Conservation (phyloP, 2,329 filamentous ascomycete species). For the Xylariaceae sp. region DNA sequence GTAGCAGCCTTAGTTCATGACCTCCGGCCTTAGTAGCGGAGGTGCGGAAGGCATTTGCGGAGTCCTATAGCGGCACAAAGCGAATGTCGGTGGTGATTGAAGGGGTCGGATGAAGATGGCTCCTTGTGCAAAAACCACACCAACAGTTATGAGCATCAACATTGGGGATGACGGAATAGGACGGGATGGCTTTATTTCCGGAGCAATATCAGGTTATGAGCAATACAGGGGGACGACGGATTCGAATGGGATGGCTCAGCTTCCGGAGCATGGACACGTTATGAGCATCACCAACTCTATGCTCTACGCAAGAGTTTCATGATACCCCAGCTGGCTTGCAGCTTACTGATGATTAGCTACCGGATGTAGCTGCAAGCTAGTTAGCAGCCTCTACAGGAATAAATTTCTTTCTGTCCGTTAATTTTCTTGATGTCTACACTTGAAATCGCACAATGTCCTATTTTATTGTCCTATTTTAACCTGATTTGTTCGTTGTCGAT, state of each 20-base stretch:
- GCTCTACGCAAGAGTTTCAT: not conserved
- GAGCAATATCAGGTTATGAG: slow-evolving; percentile 15
- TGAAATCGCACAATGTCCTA: too few species aligned
- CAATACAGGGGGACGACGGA: slow-evolving; percentile 13
- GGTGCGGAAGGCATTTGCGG: slow-evolving; percentile 19
- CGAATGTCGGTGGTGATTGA: slow-evolving; percentile 13
- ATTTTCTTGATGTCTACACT: too few species aligned
- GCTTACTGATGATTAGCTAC: slow-evolving; percentile 20
- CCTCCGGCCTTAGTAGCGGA: slow-evolving; percentile 13
- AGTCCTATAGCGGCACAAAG: slow-evolving; percentile 25
- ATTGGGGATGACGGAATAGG: slow-evolving; percentile 1
- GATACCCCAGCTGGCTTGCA: slow-evolving; percentile 5
- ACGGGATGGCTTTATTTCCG: slow-evolving; percentile 1
- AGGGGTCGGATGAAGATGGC: slow-evolving; percentile 23
- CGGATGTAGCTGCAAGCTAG: slow-evolving; percentile 10
- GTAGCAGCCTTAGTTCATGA: slow-evolving; percentile 19
- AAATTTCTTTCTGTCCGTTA: slow-evolving; percentile 10
- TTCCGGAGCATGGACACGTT: slow-evolving; percentile 21
- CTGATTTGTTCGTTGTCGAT: not conserved
- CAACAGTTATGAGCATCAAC: slow-evolving; percentile 6
- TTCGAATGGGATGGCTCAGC: slow-evolving; percentile 22
- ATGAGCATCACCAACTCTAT: slow-evolving; percentile 14
- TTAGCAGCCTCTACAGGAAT: slow-evolving; percentile 23
- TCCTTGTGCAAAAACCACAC: not conserved
- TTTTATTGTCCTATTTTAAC: too few species aligned